Base-by-base conservation (phyloP, 2,329 filamentous ascomycete genomes). In the Kalmusia sp. region DNA sequence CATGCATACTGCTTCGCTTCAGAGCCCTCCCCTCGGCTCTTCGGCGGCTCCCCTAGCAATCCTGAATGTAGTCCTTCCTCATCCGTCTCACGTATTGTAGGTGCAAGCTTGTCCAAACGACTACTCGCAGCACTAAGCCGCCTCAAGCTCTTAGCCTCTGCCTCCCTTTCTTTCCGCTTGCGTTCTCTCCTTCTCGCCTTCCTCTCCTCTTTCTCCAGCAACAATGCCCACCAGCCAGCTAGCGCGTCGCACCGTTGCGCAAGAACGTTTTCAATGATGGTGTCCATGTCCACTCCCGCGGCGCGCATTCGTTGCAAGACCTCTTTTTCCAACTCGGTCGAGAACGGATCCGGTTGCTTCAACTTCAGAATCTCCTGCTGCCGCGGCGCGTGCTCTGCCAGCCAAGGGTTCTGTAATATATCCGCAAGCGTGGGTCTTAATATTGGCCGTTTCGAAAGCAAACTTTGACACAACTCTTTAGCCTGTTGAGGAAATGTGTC, bases 161-260 rank as follows among this genome's bases (percentile, higher is more conserved):
- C 82, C 65, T 99, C 93, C 63, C 86, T 87, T 70, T 98, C 93
- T 68, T 84, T 92, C 7, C 93, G 85, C 70, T 93, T 97, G 48
- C 87, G 85, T 65, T 97, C 92, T 57, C 88, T 82, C 55, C 92
- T 83, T 57, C 79, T 83, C 59, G 93, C 88, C 74, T 99, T 99
- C 7, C 92, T 86, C 70, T 92, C 86, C 70, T 99, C 95, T 72
- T 98, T 99, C 69, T 98, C 95, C 8, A 98, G 86, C 33, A 99
- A 78, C 24, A 99, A 76, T 3, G 91, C 90, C 95, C 95, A 99
- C 95, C 95, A 99, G 5, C 95, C 95, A 45, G 92, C 91, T 43
- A 99, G 79, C 5, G 89, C 84, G 75, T 99, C 93, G 69, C 95
- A 98, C 60, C 91, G 85, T 71, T 96, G 92, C 3, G 92, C 86